A percentile compares a stretch with the other conserved stretches of the same genome.
phyloP scores from a whole-genome alignment of 306 rosid species.

The Gastrolobium villosum region DNA sequence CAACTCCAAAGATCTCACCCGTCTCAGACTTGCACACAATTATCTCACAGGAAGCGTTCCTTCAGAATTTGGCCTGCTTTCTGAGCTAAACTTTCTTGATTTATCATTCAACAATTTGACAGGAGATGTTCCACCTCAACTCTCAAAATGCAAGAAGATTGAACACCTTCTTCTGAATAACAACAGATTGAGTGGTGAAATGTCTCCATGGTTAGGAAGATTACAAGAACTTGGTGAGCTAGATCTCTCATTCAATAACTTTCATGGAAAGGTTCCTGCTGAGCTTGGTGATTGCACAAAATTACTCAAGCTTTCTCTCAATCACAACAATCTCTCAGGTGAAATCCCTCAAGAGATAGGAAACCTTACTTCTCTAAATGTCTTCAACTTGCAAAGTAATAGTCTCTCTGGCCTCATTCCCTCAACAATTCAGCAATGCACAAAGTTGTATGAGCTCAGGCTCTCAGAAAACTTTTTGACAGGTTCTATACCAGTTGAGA shows the following conservation, averaged over 20 bases:
- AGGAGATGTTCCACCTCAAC: constrained; percentile 56
- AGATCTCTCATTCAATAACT: constrained; percentile 73
- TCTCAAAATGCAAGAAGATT: constrained; percentile 61
- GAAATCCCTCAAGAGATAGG: constrained; percentile 69
- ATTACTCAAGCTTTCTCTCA: constrained; percentile 67
- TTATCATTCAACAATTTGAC: constrained; percentile 68
- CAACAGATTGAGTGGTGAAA: constrained; percentile 58
- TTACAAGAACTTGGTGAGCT: constrained; percentile 74
- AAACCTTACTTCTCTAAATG: constrained; percentile 68
- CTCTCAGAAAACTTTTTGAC: constrained; percentile 72
- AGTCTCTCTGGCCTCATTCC: constrained; percentile 66
- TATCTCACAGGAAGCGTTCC: constrained; percentile 65
- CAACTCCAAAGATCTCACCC: constrained; percentile 61
- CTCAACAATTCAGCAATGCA: constrained; percentile 62
- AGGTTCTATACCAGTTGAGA: constrained; percentile 65
- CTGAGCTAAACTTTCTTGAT: constrained; percentile 71
- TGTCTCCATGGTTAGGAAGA: constrained; percentile 62
- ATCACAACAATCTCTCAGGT: constrained; percentile 66
- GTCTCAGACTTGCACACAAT: constrained; percentile 81
- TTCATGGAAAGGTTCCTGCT: constrained; percentile 68
- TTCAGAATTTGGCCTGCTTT: constrained; percentile 57
- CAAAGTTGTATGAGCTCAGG: constrained; percentile 76
- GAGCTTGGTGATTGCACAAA: constrained; percentile 70
- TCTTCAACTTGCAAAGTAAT: constrained; percentile 69
- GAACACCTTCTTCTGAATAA: constrained; percentile 71